Evolutionary conservation across 441 rosid genomes (phyloP).

Genomic region (Viola pubescens): DNA sequence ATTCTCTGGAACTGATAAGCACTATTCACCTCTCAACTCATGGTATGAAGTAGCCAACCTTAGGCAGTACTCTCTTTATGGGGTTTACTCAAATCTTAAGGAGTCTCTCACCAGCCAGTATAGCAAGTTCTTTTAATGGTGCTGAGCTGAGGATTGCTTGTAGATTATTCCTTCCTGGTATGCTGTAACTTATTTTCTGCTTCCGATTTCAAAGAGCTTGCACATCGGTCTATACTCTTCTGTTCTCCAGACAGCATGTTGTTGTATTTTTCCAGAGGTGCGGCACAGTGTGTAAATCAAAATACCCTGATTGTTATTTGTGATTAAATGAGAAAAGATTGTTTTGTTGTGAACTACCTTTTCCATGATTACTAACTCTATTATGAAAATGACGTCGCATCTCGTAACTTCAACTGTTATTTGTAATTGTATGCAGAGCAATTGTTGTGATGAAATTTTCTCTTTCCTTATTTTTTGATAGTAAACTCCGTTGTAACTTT

Average conservation of each 20-base stretch:
- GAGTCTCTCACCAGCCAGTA: constrained; percentile 62
- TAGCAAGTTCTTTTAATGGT: constrained; percentile 46
- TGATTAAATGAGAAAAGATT: constrained; percentile 2
- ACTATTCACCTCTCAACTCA: constrained; percentile 65
- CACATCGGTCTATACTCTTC: constrained; percentile 7
- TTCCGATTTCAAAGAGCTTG: not conserved
- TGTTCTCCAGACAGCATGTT: not conserved
- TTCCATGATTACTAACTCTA: not conserved
- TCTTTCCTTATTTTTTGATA: not conserved
- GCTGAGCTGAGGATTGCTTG: constrained; percentile 14
- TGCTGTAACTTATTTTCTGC: constrained; percentile 12
- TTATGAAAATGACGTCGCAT: not conserved
- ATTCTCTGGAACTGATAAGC: constrained; percentile 95
- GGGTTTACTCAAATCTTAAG: constrained; percentile 71
- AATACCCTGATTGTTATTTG: not conserved
- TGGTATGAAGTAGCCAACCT: constrained; percentile 94
- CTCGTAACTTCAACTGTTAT: not conserved
- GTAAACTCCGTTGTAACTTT: not conserved
- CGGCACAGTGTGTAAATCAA: constrained; percentile 15
- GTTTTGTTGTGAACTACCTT: not conserved
- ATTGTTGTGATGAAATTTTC: not conserved
- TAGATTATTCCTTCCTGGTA: constrained; percentile 15
- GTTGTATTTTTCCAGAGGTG: constrained; percentile 13
- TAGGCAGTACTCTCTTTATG: constrained; percentile 80
- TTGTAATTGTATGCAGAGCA: not conserved